Conservation (phyloP, 1,139 yeast species). For the Pneumocystis wakefieldiae region DNA sequence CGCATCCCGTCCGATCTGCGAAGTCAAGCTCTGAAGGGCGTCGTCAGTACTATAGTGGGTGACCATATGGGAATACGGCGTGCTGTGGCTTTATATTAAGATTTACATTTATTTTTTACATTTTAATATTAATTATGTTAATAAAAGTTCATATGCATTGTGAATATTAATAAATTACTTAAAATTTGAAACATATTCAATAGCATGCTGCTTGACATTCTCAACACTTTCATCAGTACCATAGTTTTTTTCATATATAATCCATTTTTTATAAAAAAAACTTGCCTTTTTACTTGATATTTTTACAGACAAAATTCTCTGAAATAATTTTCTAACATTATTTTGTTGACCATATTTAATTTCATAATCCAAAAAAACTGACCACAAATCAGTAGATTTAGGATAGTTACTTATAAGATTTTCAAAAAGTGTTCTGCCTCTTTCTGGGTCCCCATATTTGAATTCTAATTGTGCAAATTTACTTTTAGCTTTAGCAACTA, state of each 20-base stretch:
- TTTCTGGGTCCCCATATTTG: conserved; percentile 74
- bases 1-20: conserved; percentile 4
- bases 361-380: conserved; percentile 86
- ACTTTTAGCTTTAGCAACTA: conserved; percentile 56
- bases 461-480: conserved; percentile 86
- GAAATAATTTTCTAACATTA: conserved; percentile 50
- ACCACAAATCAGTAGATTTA: conserved; percentile 87
- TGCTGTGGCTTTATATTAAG: neutral
- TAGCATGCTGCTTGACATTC: conserved; percentile 82
- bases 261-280: conserved; percentile 87
- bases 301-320: conserved; percentile 55
- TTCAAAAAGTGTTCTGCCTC: conserved; percentile 87
- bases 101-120: too few relatives aligned
- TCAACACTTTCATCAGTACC: conserved; percentile 61
- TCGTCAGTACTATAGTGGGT: conserved; percentile 4
- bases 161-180: neutral
- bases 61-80: conserved; percentile 3
- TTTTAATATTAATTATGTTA: too few relatives aligned
- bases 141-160: too few relatives aligned
- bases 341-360: conserved; percentile 51
- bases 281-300: conserved; percentile 84
- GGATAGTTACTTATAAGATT: conserved; percentile 84
- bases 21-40: conserved; percentile 4
- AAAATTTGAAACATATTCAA: conserved; percentile 40
- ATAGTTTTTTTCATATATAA: conserved; percentile 36